Percentiles rank a stretch among this genome's conserved stretches.
Conservation (phyloP, 176 grass and related monocot species). For the Ensete ventricosum region DNA sequence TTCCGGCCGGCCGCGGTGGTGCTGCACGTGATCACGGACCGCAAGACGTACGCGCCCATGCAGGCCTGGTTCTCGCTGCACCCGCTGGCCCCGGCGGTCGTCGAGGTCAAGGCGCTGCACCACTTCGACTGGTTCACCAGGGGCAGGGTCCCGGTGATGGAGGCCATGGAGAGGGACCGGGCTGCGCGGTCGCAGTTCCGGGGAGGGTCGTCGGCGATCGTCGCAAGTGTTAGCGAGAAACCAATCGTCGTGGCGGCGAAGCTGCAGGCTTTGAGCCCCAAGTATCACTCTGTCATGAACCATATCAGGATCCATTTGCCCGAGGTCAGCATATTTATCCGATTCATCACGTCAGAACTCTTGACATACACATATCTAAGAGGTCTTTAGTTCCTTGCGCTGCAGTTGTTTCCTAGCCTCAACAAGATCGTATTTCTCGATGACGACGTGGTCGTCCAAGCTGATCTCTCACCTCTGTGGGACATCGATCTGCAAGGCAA, state of each 20-base stretch:
- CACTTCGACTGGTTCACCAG: conserved; percentile 15
- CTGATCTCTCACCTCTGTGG: conserved; percentile 15
- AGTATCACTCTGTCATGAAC: conserved; percentile 23
- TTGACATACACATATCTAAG: too few species aligned
- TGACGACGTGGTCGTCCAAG: conserved; percentile 18
- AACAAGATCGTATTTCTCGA: conserved; percentile 13
- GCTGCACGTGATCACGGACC: conserved; percentile 20
- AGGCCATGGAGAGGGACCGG: conserved; percentile 22
- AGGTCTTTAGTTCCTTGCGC: neutral
- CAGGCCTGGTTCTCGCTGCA: conserved; percentile 22
- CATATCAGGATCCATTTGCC: conserved; percentile 18
- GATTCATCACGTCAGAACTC: too few species aligned
- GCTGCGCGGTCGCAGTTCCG: conserved; percentile 18
- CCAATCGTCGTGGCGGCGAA: conserved; percentile 16
- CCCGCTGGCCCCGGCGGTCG: conserved; percentile 10
- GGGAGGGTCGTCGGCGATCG: conserved; percentile 22
- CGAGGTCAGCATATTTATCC: neutral
- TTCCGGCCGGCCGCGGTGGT: conserved; percentile 10
- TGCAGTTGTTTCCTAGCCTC: conserved; percentile 16
- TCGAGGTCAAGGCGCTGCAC: conserved; percentile 19
- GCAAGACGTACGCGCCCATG: conserved; percentile 22
- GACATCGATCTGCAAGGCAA: conserved; percentile 19
- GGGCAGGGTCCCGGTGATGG: conserved; percentile 20
- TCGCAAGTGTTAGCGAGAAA: conserved; percentile 14
- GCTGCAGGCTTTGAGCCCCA: conserved; percentile 19